Evolutionary conservation across 495 filamentous ascomycete genomes (phyloP).

Genomic region (Chaetomium cochliodes): DNA sequence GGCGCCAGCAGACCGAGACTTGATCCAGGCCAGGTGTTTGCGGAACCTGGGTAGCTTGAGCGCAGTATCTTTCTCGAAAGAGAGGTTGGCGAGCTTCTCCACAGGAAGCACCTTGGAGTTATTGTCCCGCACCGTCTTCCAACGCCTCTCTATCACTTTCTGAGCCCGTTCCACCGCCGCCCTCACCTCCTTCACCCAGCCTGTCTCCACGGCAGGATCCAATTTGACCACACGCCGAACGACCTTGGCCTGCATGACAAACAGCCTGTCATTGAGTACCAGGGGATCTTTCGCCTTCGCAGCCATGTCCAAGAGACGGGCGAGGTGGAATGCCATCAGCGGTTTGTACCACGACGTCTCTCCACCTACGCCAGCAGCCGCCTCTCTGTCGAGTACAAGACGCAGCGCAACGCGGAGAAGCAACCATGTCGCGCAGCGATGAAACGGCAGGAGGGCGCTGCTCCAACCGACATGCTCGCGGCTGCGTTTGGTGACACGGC

Average conservation of each 20-base stretch:
- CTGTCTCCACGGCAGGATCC: not conserved
- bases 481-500: constrained; percentile 54
- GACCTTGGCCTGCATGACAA: constrained; percentile 53
- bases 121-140: constrained; percentile 19
- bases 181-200: constrained; percentile 12
- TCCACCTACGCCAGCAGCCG: not conserved
- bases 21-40: constrained; percentile 19
- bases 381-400: constrained; percentile 24
- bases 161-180: not conserved
- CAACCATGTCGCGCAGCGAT: constrained; percentile 58
- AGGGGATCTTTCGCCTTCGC: not conserved
- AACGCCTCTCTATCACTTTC: constrained; percentile 5
- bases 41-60: not conserved
- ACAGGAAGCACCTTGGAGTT: not conserved
- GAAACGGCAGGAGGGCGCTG: constrained; percentile 50
- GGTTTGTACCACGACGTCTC: constrained; percentile 49
- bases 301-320: constrained; percentile 37
- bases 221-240: constrained; percentile 51
- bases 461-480: constrained; percentile 61
- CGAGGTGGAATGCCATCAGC: constrained; percentile 56
- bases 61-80: constrained; percentile 18
- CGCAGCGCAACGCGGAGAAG: constrained; percentile 58
- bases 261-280: constrained; percentile 21
- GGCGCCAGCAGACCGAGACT: not conserved
- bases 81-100: not conserved